Percentiles rank a stretch among this genome's conserved stretches.
Conservation (phyloP, 2,329 filamentous ascomycete species). For the Sporothrix humicola region DNA sequence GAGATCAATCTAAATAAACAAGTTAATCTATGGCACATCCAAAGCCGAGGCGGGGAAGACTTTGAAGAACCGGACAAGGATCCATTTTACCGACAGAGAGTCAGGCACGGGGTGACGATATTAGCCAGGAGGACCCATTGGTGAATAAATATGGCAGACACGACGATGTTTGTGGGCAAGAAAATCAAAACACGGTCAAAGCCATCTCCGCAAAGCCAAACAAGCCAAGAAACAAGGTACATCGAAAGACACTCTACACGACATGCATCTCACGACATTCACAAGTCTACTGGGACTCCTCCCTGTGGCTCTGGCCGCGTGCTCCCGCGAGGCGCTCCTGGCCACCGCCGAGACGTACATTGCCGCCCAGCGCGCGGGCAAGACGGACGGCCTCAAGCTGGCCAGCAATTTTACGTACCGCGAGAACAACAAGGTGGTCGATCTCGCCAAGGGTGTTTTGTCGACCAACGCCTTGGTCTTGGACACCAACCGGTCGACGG, state of each 20-base stretch:
- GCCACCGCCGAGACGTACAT: constrained; percentile 41
- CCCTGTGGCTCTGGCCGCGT: constrained; percentile 37
- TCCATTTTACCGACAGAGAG: background rate
- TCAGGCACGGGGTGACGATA: background rate
- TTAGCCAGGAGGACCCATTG: background rate
- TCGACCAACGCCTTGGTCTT: constrained; percentile 35
- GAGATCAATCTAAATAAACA: constrained; percentile 12
- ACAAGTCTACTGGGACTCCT: background rate
- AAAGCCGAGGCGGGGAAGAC: background rate
- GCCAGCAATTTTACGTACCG: constrained; percentile 40
- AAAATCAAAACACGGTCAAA: background rate
- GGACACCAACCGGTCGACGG: constrained; percentile 40
- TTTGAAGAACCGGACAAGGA: background rate
- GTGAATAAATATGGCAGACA: background rate
- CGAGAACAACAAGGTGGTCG: constrained; percentile 41
- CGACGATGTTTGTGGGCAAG: background rate
- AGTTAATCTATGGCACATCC: background rate
- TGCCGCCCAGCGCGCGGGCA: constrained; percentile 40
- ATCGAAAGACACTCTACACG: too few species aligned
- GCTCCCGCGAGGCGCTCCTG: constrained; percentile 41
- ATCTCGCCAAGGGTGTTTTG: constrained; percentile 36
- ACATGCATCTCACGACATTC: background rate
- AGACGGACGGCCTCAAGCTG: constrained; percentile 37
- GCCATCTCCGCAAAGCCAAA: background rate
- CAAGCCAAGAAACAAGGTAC: background rate